Conservation (phyloP, 225 moss, liverwort and hornwort genomes). For the Sphagnum contortum region DNA sequence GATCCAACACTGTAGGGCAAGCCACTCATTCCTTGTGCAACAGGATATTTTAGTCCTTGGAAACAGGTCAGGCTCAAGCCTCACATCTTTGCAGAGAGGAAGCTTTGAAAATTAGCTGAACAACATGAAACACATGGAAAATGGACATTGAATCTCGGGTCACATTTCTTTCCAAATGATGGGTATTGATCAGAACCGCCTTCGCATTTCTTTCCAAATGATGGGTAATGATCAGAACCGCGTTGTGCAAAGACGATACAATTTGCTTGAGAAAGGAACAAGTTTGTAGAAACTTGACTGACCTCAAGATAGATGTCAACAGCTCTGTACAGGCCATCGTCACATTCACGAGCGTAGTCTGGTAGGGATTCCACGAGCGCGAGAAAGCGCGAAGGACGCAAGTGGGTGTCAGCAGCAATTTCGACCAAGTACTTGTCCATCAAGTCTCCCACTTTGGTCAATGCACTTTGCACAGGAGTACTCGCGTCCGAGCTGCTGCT, state of each 20-base stretch:
- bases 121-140: neutral
- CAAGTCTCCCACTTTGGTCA: slow-evolving; percentile 67
- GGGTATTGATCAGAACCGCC: too few relatives aligned
- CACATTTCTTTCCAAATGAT: neutral
- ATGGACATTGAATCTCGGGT: neutral
- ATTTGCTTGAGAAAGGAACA: neutral
- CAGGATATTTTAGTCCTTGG: too few relatives aligned
- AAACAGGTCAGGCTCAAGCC: too few relatives aligned
- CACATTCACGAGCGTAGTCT: slow-evolving; percentile 66
- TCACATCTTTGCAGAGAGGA: too few relatives aligned
- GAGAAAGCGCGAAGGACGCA: slow-evolving; percentile 68
- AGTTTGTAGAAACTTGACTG: slow-evolving; percentile 1
- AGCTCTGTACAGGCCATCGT: slow-evolving; percentile 81
- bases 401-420: slow-evolving; percentile 67
- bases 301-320: slow-evolving; percentile 95
- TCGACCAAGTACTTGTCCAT: slow-evolving; percentile 88
- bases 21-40: too few relatives aligned
- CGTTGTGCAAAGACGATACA: too few relatives aligned
- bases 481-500: slow-evolving; percentile 30
- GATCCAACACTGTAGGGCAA: too few relatives aligned
- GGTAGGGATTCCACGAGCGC: slow-evolving; percentile 71
- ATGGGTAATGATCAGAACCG: too few relatives aligned
- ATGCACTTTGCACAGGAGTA: slow-evolving; percentile 53
- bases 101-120: neutral
- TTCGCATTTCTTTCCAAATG: too few relatives aligned